Evolutionary conservation across 1,284 basidiomycete species (phyloP), one percentile per base, ranked within the genome.

Genomic region (Rugiboletus extremiorientalis): DNA sequence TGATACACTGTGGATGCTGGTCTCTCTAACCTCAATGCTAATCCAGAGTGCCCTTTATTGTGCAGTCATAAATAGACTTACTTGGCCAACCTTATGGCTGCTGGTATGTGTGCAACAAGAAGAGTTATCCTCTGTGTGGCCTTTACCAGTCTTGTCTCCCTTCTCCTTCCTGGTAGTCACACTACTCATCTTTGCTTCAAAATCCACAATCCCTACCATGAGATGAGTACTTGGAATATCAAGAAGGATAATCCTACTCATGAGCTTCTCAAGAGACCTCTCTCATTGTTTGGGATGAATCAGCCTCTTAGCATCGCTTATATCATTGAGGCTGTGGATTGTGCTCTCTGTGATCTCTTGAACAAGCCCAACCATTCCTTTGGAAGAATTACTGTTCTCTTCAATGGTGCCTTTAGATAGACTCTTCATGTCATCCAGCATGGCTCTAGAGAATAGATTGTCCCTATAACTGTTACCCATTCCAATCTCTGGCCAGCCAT

Each of bases 21-120:
- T 0, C 22, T 64, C 0, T 18, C 47, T 2, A 61, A 50, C 6
- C 15, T 67, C 0, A 65, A 63, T 54, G 14, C 22, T 18, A 22
- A 62, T n/a, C 11, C 56, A 66, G 8, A 60, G 3, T 1, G 6
- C 12, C n/a, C 41, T 66, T 1, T 66, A 59, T 41, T 3, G 62
- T 45, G 42, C 50, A 11, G 54, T 66, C 1, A 47, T 66, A 5
- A 0, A 59, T 1, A 84, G 58, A 84, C 79, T 1, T 83, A 74
- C 65, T 42, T 82, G 0, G 76, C 77, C 57, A 79, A 76, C 12
- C 72, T 76, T 0, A 55, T 83, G 42, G 72, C 73, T 55, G 48
- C 67, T 50, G 41, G 54, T 7, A 22, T 81, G 5, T 63, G 70
- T 20, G 53, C 58, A 14, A 55, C 67, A 31, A 65, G 63, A 0